Evolutionary conservation across 1,284 basidiomycete species (phyloP).

Genomic region (Heterobasidion irregulare): DNA sequence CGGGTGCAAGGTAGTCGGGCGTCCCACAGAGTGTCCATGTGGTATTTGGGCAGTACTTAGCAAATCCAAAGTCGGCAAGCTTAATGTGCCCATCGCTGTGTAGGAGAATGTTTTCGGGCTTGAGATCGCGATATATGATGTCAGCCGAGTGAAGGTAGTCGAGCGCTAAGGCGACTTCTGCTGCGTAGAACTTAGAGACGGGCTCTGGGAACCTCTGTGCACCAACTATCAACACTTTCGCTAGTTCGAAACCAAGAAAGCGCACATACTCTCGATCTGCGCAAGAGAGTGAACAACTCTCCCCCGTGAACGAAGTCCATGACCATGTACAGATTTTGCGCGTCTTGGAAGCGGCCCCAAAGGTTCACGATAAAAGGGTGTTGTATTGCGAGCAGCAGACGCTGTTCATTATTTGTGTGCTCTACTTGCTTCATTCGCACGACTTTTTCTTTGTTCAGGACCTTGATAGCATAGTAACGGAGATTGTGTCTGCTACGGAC

Average conservation of each 20-base stretch:
- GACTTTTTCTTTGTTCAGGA: constrained; percentile 90
- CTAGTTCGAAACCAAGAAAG: neutral
- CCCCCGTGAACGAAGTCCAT: constrained; percentile 99
- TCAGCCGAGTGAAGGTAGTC: constrained; percentile 88
- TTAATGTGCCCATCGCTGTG: constrained; percentile 96
- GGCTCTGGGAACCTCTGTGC: constrained; percentile 91
- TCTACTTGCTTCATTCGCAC: constrained; percentile 96
- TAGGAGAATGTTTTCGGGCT: constrained; percentile 95
- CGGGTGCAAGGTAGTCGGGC: constrained; percentile 93
- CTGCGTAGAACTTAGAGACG: constrained; percentile 98
- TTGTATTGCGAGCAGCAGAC: constrained; percentile 83
- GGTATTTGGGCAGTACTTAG: constrained; percentile 83
- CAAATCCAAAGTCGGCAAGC: constrained; percentile 97
- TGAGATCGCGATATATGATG: constrained; percentile 96
- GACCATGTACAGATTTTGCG: constrained; percentile 95
- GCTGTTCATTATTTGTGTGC: constrained; percentile 94
- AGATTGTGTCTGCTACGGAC: constrained; percentile 88
- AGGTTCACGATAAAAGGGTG: constrained; percentile 98
- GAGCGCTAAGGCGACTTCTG: constrained; percentile 92
- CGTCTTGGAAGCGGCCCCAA: constrained; percentile 96
- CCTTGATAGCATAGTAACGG: constrained; percentile 93
- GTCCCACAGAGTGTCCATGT: constrained; percentile 98
- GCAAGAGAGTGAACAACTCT: constrained; percentile 87
- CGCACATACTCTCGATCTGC: constrained; percentile 76
- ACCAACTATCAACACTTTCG: neutral